Evolutionary conservation across 106 monocot genomes (phyloP).

Genomic region (Posidonia australis): DNA sequence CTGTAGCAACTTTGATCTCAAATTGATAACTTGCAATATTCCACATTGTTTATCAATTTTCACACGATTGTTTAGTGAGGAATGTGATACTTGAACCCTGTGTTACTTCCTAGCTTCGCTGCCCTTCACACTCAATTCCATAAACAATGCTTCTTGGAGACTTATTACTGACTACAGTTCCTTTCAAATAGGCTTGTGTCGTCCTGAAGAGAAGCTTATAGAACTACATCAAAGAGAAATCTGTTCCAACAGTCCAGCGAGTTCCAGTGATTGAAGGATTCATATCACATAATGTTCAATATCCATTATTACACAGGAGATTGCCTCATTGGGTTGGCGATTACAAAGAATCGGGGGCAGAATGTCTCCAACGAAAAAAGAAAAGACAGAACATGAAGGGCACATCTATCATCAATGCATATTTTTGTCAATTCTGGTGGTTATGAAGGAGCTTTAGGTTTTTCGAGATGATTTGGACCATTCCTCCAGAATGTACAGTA

Average conservation of each 20-base stretch:
- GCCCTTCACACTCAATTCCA: not conserved
- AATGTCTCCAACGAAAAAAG: no score
- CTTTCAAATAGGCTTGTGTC: slow-evolving; percentile 18
- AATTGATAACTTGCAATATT: no score
- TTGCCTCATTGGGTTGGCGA: not conserved
- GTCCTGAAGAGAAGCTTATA: slow-evolving; percentile 20
- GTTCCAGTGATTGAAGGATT: slow-evolving; percentile 3
- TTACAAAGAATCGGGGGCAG: not conserved
- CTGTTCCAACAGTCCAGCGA: slow-evolving; percentile 11
- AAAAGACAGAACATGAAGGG: no score
- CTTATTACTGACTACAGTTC: not conserved
- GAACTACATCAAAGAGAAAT: slow-evolving; percentile 23
- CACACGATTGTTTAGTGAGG: no score
- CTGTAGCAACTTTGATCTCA: no score
- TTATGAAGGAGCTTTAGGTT: no score
- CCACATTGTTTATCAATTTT: no score
- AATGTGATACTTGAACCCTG: no score
- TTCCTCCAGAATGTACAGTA: no score
- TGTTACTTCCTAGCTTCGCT: not conserved
- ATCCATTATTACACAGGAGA: not conserved
- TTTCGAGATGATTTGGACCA: no score
- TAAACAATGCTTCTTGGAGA: not conserved
- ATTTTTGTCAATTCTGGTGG: no score
- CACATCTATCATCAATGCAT: no score
- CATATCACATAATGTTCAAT: not conserved